Percentiles rank a stretch among this genome's conserved stretches.
phyloP scores from a whole-genome alignment of 2,329 filamentous ascomycete species.

The Rutstroemia sp. region DNA sequence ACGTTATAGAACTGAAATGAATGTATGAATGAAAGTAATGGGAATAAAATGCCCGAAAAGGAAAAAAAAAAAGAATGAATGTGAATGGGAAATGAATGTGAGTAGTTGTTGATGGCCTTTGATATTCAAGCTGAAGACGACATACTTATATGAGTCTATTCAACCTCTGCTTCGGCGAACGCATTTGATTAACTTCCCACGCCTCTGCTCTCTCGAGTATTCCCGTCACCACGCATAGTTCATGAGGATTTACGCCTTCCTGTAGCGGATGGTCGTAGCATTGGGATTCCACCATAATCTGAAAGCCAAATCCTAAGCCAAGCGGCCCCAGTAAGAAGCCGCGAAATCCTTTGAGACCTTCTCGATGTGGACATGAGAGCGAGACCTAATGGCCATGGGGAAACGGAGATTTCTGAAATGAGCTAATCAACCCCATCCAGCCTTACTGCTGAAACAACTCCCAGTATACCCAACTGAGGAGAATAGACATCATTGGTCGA shows the following conservation, averaged over 20 bases:
- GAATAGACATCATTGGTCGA: neutral
- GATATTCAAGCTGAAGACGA: neutral
- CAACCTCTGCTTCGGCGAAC: neutral
- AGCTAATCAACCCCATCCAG: neutral
- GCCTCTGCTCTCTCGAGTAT: neutral
- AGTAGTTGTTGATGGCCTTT: constrained; percentile 6
- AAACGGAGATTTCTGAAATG: neutral
- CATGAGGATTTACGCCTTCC: constrained; percentile 1
- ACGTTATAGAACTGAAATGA: neutral
- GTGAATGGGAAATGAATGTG: constrained; percentile 7
- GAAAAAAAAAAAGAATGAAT: constrained; percentile 6
- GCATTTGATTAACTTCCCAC: neutral
- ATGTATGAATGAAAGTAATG: constrained; percentile 8
- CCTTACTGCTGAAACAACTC: neutral
- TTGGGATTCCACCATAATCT: constrained; percentile 1
- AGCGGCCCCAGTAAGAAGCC: neutral
- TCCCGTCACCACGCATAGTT: constrained; percentile 1
- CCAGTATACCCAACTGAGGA: neutral
- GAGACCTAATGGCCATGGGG: neutral
- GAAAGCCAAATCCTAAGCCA: constrained; percentile 4
- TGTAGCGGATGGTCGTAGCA: neutral
- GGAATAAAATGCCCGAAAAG: constrained; percentile 6
- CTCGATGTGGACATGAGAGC: neutral
- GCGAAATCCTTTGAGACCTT: neutral
- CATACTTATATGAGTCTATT: constrained; percentile 6